Percentiles rank a stretch among this genome's conserved stretches.
Conservation (phyloP, 345 rosid genomes). For the Laguncularia racemosa region DNA sequence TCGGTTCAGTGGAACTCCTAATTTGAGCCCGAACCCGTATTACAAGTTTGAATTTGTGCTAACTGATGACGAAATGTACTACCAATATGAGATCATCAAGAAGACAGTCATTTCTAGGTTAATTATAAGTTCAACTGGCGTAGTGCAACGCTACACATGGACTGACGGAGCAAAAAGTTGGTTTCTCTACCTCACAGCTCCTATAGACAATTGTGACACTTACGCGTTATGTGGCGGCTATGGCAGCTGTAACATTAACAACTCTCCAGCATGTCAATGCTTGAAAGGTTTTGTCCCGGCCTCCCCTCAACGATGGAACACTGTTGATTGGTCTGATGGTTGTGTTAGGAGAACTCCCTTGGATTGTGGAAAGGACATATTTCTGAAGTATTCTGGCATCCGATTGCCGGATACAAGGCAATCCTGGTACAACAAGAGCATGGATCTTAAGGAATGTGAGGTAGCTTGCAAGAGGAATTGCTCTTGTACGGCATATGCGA, state of each 20-base stretch:
- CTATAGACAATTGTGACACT: constrained; percentile 29
- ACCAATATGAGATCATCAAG: constrained; percentile 10
- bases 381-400: not conserved
- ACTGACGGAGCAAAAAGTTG: constrained; percentile 16
- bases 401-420: not conserved
- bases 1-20: constrained; percentile 24
- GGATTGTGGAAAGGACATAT: not conserved
- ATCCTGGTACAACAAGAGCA: not conserved
- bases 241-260: constrained; percentile 17
- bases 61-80: constrained; percentile 18
- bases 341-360: not conserved
- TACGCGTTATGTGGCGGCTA: constrained; percentile 23
- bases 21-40: constrained; percentile 14
- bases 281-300: not conserved
- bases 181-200: constrained; percentile 17
- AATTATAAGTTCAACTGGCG: constrained; percentile 12
- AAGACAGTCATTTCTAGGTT: constrained; percentile 15
- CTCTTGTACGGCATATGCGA: not conserved
- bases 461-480: not conserved
- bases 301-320: not conserved
- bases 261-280: constrained; percentile 7
- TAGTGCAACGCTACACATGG: constrained; percentile 19
- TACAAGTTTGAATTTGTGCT: constrained; percentile 16
- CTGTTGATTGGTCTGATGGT: not conserved
- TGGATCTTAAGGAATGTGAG: not conserved